A percentile compares a stretch with the other conserved stretches of the same genome.
These are phyloP conservation scores for Teunomyces barrocoloradensis DNA, from an alignment of 805 yeast genomes.

Conservation along the genomic window DNA sequence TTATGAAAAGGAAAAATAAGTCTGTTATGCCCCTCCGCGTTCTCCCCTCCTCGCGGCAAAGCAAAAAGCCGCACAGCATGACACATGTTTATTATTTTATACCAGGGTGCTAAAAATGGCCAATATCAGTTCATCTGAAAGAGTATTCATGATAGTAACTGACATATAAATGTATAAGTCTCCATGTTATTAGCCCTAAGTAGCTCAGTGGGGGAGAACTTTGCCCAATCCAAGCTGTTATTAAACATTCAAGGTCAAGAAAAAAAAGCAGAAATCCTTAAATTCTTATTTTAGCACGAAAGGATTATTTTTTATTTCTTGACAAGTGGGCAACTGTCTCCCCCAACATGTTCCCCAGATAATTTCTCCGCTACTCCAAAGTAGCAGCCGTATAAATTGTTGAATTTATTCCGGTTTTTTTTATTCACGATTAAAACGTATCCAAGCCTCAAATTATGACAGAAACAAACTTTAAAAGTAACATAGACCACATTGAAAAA, in stretches of 20 bases:
- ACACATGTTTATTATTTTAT: too few species aligned
- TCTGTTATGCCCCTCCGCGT: neutral
- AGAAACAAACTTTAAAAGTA: neutral
- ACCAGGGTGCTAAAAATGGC: neutral
- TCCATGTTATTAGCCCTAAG: too few species aligned
- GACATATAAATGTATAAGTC: too few species aligned
- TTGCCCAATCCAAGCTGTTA: too few species aligned
- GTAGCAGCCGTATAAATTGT: neutral
- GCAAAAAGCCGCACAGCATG: neutral
- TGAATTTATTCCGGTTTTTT: neutral
- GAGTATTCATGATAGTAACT: neutral
- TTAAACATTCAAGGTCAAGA: too few species aligned
- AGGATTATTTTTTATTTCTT: neutral
- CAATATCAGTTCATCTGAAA: neutral
- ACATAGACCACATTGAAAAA: slow-evolving; percentile 2
- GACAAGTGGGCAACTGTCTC: neutral
- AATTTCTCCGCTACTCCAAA: neutral
- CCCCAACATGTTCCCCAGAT: neutral
- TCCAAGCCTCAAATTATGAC: neutral
- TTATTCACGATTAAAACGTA: neutral
- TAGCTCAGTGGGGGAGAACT: too few species aligned
- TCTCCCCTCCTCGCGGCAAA: neutral
- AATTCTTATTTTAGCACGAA: too few species aligned
- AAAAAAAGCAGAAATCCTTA: too few species aligned
- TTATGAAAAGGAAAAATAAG: neutral